A percentile compares a stretch with the other conserved stretches of the same genome.
Conservation (phyloP, 2,329 filamentous ascomycete species). For the Aspergillus piperis region DNA sequence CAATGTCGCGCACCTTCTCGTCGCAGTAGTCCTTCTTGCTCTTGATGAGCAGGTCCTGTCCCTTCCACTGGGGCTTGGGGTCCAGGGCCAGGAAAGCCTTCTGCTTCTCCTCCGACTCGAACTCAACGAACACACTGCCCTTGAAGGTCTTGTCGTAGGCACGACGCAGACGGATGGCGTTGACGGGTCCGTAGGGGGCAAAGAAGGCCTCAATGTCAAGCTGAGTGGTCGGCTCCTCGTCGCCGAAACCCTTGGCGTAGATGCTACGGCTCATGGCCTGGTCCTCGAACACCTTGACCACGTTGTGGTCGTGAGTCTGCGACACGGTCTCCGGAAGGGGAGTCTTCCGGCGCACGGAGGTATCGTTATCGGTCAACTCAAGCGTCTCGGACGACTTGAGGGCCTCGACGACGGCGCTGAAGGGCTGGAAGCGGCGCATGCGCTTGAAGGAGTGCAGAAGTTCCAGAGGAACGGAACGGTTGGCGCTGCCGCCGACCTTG, state of each 20-base stretch:
- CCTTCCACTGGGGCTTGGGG: constrained; percentile 82
- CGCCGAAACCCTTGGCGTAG: constrained; percentile 93
- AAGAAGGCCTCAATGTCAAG: constrained; percentile 96
- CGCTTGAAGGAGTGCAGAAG: constrained; percentile 86
- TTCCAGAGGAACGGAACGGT: constrained; percentile 70
- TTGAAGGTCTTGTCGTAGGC: constrained; percentile 76
- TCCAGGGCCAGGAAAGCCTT: constrained; percentile 79
- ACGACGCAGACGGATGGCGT: constrained; percentile 84
- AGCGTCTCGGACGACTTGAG: constrained; percentile 75
- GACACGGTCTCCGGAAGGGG: constrained; percentile 59
- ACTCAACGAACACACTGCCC: constrained; percentile 95
- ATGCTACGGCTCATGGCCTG: constrained; percentile 72
- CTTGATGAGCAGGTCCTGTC: constrained; percentile 75
- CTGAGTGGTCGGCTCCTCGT: constrained; percentile 79
- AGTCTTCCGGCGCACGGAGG: constrained; percentile 72
- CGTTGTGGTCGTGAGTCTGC: constrained; percentile 56
- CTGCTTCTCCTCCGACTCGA: constrained; percentile 74
- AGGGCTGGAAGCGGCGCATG: constrained; percentile 92
- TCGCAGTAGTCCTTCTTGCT: constrained; percentile 84
- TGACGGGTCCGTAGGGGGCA: constrained; percentile 73
- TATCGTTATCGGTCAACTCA: constrained; percentile 73
- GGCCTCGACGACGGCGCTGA: constrained; percentile 78
- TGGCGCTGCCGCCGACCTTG: constrained; percentile 74
- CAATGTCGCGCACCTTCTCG: constrained; percentile 73
- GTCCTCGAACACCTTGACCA: constrained; percentile 60